Evolutionary conservation across 2,329 filamentous ascomycete species (phyloP), one percentile per base, ranked within the genome.

Genomic region (Aspergillus oerlinghausenensis): DNA sequence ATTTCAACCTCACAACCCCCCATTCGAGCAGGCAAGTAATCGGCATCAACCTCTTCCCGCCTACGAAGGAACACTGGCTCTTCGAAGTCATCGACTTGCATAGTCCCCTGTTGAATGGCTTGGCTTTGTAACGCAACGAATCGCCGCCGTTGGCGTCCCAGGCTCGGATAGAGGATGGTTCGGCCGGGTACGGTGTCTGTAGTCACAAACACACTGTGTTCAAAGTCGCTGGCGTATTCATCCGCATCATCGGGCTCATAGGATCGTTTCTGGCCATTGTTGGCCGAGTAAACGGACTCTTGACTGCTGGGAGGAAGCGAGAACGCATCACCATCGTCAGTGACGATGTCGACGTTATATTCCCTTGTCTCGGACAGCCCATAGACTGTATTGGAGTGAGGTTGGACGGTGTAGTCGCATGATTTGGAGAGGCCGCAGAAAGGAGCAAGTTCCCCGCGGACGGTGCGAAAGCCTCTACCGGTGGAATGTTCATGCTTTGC

Each of bases 341-440:
- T 64, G 67, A 72, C 68, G 63, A 72, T 52, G 62, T 59, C 50
- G 35, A 59, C 47, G 60, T 59, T 61, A 55, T 60, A 50, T 57
- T 60, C 62, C 59, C 56, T 49, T 29, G 57, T 51, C 14, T 55
- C 40, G 17, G 49, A 14, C 23, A 38, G 47, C 42, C 9, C 40
- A 21, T 52, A 23, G 51, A 48, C 51, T 40, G 28, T 26, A 45
- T 54, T 26, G 28, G 19, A 26, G 79, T 65, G 63, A 14, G 63
- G 56, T 69, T 91, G 88, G 28, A 81, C 77, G 29, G 82, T 82
- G 45, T 87, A 75, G 0, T 89, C 89, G 42, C 89, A 89, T 55
- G 89, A 80, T 67, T 87, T 91, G 75, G 90, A 82, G 63, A 94
- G 81, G 26, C 90, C 91, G 70, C 90, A 93, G 70, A 92, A 95